Evolutionary conservation across 257 asterid genomes (phyloP).

Genomic region (Solanum ossicruentum): DNA sequence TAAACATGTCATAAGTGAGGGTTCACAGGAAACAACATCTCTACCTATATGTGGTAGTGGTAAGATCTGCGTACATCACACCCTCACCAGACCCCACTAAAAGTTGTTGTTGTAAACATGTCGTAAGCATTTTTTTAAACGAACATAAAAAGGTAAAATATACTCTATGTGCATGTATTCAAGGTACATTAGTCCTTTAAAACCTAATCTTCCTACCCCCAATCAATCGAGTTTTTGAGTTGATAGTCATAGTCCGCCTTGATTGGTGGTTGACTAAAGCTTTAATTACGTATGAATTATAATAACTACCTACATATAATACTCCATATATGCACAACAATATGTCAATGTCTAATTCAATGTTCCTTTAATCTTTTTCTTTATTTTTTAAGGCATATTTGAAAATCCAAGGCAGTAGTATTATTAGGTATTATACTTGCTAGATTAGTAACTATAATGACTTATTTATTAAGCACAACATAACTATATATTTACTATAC

Average conservation of each 20-base stretch:
- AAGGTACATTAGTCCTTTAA: no score
- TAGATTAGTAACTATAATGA: not conserved
- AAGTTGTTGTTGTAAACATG: no score
- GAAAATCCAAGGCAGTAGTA: not conserved
- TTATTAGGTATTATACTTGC: not conserved
- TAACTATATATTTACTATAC: not conserved
- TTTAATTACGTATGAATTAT: not conserved
- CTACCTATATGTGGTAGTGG: no score
- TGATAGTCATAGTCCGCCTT: not conserved
- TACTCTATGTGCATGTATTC: no score
- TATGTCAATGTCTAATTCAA: not conserved
- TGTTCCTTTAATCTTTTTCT: not conserved
- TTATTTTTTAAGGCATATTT: not conserved
- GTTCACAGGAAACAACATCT: no score
- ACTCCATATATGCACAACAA: not conserved
- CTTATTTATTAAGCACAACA: not conserved
- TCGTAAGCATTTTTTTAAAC: no score
- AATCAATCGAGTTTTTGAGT: not conserved
- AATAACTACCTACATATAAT: not conserved
- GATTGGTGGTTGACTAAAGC: not conserved
- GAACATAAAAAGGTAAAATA: no score
- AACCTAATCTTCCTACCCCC: no score
- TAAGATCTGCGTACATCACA: no score
- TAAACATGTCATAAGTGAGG: no score
- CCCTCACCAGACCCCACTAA: no score